These are phyloP conservation scores for Tranzscheliella williamsii DNA, from an alignment of 1,284 basidiomycete genomes.

Conservation along the genomic window DNA sequence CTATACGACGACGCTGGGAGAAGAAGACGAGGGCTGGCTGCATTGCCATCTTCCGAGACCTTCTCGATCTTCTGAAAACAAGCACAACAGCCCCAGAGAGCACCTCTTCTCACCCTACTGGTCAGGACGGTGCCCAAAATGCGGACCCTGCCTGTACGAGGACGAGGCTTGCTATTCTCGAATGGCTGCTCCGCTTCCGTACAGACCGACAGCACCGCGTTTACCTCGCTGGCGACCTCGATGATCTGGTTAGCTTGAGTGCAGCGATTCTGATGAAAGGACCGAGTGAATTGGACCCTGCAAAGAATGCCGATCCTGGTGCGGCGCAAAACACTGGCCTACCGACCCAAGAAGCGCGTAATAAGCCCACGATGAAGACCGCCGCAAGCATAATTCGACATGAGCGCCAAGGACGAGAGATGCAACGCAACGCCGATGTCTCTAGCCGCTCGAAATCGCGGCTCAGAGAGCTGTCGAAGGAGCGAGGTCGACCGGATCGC, in stretches of 20 bases:
- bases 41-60: slow-evolving; percentile 51
- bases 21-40: slow-evolving; percentile 41
- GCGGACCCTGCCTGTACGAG: slow-evolving; percentile 10
- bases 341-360: not conserved
- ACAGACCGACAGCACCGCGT: slow-evolving; percentile 88
- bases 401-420: slow-evolving; percentile 31
- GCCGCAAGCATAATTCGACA: too few relatives aligned
- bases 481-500: slow-evolving; percentile 28
- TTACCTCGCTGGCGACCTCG: slow-evolving; percentile 68
- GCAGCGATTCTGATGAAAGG: slow-evolving; percentile 25
- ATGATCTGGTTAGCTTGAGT: slow-evolving; percentile 59
- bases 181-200: slow-evolving; percentile 85
- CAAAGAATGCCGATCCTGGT: not conserved
- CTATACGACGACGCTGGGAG: slow-evolving; percentile 28
- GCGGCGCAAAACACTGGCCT: not conserved
- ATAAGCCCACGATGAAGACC: not conserved
- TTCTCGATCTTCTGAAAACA: slow-evolving; percentile 45
- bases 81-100: not conserved
- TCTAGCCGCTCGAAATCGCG: slow-evolving; percentile 22
- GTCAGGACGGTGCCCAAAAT: not conserved
- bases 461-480: slow-evolving; percentile 30
- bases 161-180: slow-evolving; percentile 74
- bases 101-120: not conserved
- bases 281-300: slow-evolving; percentile 9
- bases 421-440: slow-evolving; percentile 24